phyloP scores from a whole-genome alignment of 768 basidiomycete genomes.

The Podaxis sp. region DNA sequence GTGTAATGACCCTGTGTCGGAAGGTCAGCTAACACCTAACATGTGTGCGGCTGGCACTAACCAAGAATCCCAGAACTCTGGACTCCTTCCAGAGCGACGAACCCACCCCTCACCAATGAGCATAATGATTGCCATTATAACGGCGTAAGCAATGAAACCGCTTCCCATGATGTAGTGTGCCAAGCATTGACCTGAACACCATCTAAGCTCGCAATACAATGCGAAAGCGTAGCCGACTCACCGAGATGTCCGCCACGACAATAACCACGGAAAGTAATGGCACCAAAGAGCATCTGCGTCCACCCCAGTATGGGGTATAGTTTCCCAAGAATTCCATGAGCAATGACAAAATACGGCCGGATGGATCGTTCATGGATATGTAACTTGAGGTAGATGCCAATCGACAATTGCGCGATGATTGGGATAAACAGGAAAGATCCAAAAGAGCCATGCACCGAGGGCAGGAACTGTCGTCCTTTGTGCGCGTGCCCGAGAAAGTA shows the following conservation, averaged over 20 bases:
- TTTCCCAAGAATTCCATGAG: constrained; percentile 83
- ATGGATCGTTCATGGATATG: constrained; percentile 81
- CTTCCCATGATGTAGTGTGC: constrained; percentile 91
- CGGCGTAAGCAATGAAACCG: constrained; percentile 86
- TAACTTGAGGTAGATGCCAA: constrained; percentile 90
- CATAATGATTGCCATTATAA: constrained; percentile 77
- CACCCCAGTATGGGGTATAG: constrained; percentile 83
- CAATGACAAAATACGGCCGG: constrained; percentile 67
- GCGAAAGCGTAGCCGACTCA: constrained; percentile 18
- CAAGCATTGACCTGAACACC: constrained; percentile 66
- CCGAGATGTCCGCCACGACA: constrained; percentile 75
- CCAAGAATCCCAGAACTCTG: constrained; percentile 89
- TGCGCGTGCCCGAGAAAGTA: constrained; percentile 88
- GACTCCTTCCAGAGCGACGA: constrained; percentile 64
- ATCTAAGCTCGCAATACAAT: not conserved
- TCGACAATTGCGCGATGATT: constrained; percentile 60
- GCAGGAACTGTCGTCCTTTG: constrained; percentile 72
- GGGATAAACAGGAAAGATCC: constrained; percentile 67
- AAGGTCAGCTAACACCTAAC: not conserved
- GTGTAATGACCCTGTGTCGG: constrained; percentile 41
- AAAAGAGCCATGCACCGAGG: constrained; percentile 71
- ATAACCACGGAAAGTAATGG: constrained; percentile 70
- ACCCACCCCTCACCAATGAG: constrained; percentile 80
- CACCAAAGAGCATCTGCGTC: constrained; percentile 88
- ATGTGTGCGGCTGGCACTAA: constrained; percentile 29